Percentiles rank a stretch among this genome's conserved stretches.
These are phyloP conservation scores for Pseudopyricularia cyperi DNA, from an alignment of 2,329 filamentous ascomycete species.

Conservation along the genomic window DNA sequence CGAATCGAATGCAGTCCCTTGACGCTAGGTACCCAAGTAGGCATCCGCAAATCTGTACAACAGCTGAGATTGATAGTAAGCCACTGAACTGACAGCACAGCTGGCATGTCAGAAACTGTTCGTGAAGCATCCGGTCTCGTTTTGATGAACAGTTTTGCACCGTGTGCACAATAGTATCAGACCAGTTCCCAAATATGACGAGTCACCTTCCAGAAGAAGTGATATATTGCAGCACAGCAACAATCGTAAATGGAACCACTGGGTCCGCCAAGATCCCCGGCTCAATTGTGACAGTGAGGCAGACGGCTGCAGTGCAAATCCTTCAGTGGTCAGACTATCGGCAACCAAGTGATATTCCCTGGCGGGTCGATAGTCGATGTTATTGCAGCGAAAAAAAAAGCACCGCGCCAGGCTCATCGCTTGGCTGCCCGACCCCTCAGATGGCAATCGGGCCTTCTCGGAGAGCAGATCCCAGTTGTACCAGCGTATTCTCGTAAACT, in stretches of 20 bases:
- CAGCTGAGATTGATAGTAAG: too few relatives aligned
- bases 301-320: too few relatives aligned
- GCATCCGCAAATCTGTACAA: too few relatives aligned
- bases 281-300: too few relatives aligned
- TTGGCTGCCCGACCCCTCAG: neutral
- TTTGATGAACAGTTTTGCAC: too few relatives aligned
- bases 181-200: neutral
- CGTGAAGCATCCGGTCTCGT: too few relatives aligned
- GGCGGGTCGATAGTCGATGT: neutral
- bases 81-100: too few relatives aligned
- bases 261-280: neutral
- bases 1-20: too few relatives aligned
- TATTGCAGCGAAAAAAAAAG: neutral
- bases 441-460: conserved; percentile 21
- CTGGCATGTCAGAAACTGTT: too few relatives aligned
- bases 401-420: neutral
- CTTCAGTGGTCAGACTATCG: neutral
- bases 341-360: neutral
- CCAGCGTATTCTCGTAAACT: conserved; percentile 70
- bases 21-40: too few relatives aligned
- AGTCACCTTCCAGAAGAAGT: neutral
- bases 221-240: neutral
- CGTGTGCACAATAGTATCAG: neutral
- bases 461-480: conserved; percentile 57
- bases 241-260: neutral